These are phyloP conservation scores for Xylaria acuta DNA, from an alignment of 495 filamentous ascomycete genomes.

Conservation along the genomic window DNA sequence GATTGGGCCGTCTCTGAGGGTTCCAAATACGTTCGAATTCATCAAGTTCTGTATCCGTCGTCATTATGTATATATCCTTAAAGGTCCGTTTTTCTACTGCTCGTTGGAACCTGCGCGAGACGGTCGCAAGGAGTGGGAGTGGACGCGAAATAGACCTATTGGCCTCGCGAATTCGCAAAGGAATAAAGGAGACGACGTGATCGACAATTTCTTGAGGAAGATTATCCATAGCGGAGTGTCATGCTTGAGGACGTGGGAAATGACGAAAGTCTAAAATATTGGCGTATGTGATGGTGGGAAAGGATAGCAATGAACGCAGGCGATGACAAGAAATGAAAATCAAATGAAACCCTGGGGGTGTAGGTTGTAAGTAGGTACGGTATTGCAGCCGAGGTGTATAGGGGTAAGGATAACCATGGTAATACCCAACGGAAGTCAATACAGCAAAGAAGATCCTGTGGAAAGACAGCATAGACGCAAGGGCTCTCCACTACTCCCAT, in stretches of 20 bases:
- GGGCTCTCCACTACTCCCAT: no score
- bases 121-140: background rate
- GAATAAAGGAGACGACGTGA: background rate
- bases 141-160: no score
- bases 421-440: no score
- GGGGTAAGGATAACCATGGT: no score
- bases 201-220: background rate
- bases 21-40: background rate
- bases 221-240: background rate
- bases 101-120: background rate
- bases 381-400: no score
- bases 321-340: background rate
- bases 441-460: no score
- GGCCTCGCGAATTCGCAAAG: no score
- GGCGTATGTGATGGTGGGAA: background rate
- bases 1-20: background rate
- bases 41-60: background rate
- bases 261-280: background rate
- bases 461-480: no score
- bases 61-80: background rate
- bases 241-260: background rate
- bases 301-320: background rate
- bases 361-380: no score
- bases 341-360: background rate
- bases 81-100: background rate